Evolutionary conservation across 2,329 filamentous ascomycete species (phyloP).

Genomic region (Sphaerostilbella broomeana): DNA sequence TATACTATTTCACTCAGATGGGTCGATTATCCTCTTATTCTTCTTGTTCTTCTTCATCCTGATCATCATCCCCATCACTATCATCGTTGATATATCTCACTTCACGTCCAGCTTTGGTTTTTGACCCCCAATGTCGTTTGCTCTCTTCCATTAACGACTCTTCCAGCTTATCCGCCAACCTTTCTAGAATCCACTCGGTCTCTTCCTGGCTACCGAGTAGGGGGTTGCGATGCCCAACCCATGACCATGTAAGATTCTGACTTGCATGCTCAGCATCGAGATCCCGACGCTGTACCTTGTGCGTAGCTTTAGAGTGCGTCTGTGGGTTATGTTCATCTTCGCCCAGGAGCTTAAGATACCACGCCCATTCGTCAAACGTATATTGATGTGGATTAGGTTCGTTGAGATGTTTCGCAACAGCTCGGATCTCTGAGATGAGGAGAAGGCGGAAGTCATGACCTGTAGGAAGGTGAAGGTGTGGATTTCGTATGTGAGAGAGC

Average conservation of each 20-base stretch:
- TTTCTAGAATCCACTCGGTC: slow-evolving; percentile 10
- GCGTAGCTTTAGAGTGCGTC: not conserved
- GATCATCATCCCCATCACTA: no score
- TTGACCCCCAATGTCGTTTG: not conserved
- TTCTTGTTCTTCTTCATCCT: no score
- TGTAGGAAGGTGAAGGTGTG: slow-evolving; percentile 2
- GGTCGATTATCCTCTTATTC: no score
- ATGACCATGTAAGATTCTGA: slow-evolving; percentile 6
- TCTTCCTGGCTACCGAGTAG: slow-evolving; percentile 8
- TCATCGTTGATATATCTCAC: no score
- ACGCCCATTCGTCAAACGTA: slow-evolving; percentile 78
- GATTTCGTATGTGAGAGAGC: slow-evolving; percentile 3
- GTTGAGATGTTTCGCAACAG: slow-evolving; percentile 1
- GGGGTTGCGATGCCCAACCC: slow-evolving; percentile 9
- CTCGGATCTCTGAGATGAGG: slow-evolving; percentile 9
- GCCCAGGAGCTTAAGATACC: slow-evolving; percentile 59
- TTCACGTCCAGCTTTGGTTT: no score
- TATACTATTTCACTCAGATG: no score
- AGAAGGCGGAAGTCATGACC: slow-evolving; percentile 7
- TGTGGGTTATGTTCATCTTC: slow-evolving; percentile 5
- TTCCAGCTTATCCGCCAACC: slow-evolving; percentile 3
- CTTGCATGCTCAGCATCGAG: not conserved
- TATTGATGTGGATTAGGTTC: slow-evolving; percentile 48
- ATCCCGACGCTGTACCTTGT: not conserved
- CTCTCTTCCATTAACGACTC: slow-evolving; percentile 8